A percentile compares a stretch with the other conserved stretches of the same genome.
Evolutionary conservation across 129 eudicot genomes (phyloP).

Genomic region (Arctium minus): DNA sequence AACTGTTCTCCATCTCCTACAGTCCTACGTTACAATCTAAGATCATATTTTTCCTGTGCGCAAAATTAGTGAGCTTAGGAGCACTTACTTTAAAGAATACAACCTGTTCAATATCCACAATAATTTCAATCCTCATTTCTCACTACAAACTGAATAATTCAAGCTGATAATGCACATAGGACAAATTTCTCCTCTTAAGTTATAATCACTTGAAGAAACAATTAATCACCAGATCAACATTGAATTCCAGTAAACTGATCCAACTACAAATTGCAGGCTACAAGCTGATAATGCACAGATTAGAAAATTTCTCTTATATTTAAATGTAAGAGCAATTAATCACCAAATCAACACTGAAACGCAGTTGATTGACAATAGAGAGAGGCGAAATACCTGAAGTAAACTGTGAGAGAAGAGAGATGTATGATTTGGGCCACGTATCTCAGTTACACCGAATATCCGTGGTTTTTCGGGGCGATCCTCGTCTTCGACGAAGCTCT

Average conservation of each 20-base stretch:
- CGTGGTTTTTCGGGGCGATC: slow-evolving; percentile 97
- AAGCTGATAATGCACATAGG: background rate
- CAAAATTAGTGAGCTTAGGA: background rate
- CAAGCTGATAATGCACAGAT: background rate
- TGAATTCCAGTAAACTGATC: slow-evolving; percentile 4
- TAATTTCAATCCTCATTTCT: background rate
- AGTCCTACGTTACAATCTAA: background rate
- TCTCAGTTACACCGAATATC: slow-evolving; percentile 79
- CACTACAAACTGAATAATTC: background rate
- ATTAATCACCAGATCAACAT: background rate
- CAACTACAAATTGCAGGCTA: background rate
- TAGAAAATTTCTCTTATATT: background rate
- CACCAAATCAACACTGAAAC: background rate
- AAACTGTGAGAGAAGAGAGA: slow-evolving; percentile 63
- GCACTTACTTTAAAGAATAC: background rate
- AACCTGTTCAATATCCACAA: background rate
- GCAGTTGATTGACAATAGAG: background rate
- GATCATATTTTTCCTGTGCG: background rate
- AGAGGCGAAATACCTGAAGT: slow-evolving; percentile 60
- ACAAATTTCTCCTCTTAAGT: background rate
- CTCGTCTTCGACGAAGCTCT: slow-evolving; percentile 70
- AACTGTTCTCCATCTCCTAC: slow-evolving; percentile 13
- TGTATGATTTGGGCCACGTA: slow-evolving; percentile 68
- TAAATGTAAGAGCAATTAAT: background rate
- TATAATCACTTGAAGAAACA: background rate